These are phyloP conservation scores for Polytolypa hystricis DNA, from an alignment of 2,329 filamentous ascomycete species.

Conservation along the genomic window DNA sequence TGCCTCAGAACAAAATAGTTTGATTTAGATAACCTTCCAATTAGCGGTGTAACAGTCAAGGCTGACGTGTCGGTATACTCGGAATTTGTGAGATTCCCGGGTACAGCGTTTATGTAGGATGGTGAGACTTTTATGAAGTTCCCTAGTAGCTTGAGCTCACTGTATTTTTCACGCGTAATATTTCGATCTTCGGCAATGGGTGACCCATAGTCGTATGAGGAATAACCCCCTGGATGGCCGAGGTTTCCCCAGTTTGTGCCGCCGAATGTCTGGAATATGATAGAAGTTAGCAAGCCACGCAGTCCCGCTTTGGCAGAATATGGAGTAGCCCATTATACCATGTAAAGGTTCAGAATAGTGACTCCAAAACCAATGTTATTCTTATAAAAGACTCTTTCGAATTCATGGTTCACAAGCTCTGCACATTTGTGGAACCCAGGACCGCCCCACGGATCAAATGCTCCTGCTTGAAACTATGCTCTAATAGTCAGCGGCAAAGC, in stretches of 20 bases:
- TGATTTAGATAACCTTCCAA: constrained; percentile 41
- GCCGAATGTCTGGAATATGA: constrained; percentile 46
- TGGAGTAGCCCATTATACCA: constrained; percentile 31
- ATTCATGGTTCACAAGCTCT: constrained; percentile 58
- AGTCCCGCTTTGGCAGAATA: neutral
- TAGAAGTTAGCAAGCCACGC: neutral
- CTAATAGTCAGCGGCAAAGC: constrained; percentile 1
- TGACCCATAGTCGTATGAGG: constrained; percentile 51
- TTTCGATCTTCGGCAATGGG: constrained; percentile 59
- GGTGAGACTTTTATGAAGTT: constrained; percentile 66
- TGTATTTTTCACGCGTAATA: constrained; percentile 63
- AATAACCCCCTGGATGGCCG: constrained; percentile 56
- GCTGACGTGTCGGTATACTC: constrained; percentile 40
- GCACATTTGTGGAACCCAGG: constrained; percentile 57
- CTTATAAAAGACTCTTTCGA: constrained; percentile 70
- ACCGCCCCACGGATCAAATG: constrained; percentile 66
- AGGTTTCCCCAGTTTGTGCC: constrained; percentile 79
- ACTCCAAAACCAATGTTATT: constrained; percentile 57
- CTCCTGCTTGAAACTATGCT: constrained; percentile 54
- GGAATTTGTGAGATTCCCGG: constrained; percentile 36
- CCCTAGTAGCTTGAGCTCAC: constrained; percentile 63
- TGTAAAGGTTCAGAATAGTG: constrained; percentile 62
- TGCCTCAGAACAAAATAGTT: constrained; percentile 61
- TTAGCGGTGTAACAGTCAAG: constrained; percentile 50
- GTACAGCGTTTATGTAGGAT: constrained; percentile 52